Base-by-base conservation (phyloP, 1,284 basidiomycete species). In the Fomes fomentarius region DNA sequence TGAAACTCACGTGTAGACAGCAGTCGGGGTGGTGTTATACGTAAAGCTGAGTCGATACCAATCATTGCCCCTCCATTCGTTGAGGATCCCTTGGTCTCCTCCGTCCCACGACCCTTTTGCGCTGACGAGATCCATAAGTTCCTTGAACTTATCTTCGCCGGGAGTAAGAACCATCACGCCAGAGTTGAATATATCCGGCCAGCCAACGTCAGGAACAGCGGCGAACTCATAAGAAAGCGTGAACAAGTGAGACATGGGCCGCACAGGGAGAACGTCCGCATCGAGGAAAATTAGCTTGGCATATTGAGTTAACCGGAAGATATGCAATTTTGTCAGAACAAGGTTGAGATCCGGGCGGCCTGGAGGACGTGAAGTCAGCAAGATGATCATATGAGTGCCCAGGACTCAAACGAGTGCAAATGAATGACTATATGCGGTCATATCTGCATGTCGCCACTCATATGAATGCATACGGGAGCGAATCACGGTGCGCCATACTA, bases 131-230 rank as follows among this genome's bases (percentile, higher is more conserved):
- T 79, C 72, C 55, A 78, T 82, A 47, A 98, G 78, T 44, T 87
- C 82, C 2, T 82, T 76, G 70, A 97, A 98, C 63, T 94, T 94
- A 49, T 85, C 82, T 61, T 89, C 79, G 1, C 87, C 85, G 0
- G 96, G 96, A 37, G 81, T 82, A 42, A 96, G 74, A 51, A 98
- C 93, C 75, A 99, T 84, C 42, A 98, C 87, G 37, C 96, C 96
- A 22, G 95, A 96, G 71, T 98, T 99, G 79, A 99, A 98, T 56
- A 96, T 95, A 72, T 99, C 96, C 35, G 96, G 96, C 96, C 96
- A 99, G 62, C 96, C 96, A 26, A 94, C 92, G 71, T 99, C 96
- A 5, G 96, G 94, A 15, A 87, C 91, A 10, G 96, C 96, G 38
- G 95, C 90, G 61, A 91, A 91, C 57, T 89, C 87, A 67, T 89